Base-by-base conservation (phyloP, 2,329 filamentous ascomycete genomes). In the Claviceps sp. region DNA sequence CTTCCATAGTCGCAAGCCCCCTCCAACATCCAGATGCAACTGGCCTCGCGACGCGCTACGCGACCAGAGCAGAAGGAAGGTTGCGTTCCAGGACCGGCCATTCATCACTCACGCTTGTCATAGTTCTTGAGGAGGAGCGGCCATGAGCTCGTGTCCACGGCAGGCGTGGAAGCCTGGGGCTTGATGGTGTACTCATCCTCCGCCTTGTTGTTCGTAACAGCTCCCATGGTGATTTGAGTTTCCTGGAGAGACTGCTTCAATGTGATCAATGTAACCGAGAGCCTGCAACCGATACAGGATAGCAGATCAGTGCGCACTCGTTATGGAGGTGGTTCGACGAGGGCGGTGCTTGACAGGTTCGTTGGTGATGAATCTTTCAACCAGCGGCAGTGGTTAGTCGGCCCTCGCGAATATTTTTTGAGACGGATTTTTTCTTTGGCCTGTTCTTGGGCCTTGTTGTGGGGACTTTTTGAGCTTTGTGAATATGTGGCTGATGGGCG, bases 91-190 rank as follows among this genome's bases (percentile, higher is more conserved):
- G 9, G 30, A 34, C 30, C 30, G 30, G 9, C 30, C 30, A 34
- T 34, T 34, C 8, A 56, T 55, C 61, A 77, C 85, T 67, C 79
- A 93, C 89, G 76, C 67, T 90, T 87, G 71, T 89, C 87, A 74
- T 94, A 97, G 75, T 96, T 95, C 77, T 95, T 95, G 65, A 97
- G 79, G 63, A 97, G 78, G 64, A 97, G 77, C 63, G 93, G 93
- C 89, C 89, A 96, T 68, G 83, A 79, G 75, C 85, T 90, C 61
- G 88, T 94, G 72, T 94, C 84, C 63, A 94, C 76, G 55, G 81
- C 74, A 60, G 89, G 87, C 63, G 84, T 82, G 60, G 79, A 75
- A 63, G 86, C 83, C 76, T 94, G 84, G 52, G 93, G 93, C 82
- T 96, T 95, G 76, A 98, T 96, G 69, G 79, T 78, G 69, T 87